Percentiles rank a stretch among this genome's conserved stretches.
These are phyloP conservation scores for Stemphylium lycopersici DNA, from an alignment of 2,329 filamentous ascomycete genomes.

Conservation along the genomic window DNA sequence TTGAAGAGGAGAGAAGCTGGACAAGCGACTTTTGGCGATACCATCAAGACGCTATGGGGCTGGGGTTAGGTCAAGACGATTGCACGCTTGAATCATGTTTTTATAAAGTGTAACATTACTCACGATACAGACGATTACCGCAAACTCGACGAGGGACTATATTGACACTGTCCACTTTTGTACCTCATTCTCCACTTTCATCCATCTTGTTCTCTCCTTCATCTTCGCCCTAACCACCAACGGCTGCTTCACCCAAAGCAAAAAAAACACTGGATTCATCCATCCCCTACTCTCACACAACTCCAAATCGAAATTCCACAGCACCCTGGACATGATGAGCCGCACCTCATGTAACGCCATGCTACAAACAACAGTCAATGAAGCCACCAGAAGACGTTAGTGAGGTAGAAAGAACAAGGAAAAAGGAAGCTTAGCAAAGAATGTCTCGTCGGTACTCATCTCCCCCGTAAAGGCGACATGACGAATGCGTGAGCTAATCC, in stretches of 20 bases:
- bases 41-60: constrained; percentile 46
- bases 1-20: constrained; percentile 46
- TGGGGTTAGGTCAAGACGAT: constrained; percentile 35
- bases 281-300: constrained; percentile 38
- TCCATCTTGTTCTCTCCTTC: background rate
- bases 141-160: background rate
- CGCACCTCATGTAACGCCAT: constrained; percentile 52
- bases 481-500: background rate
- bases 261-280: constrained; percentile 42
- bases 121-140: background rate
- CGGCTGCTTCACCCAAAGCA: constrained; percentile 48
- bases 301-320: constrained; percentile 49
- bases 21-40: constrained; percentile 47
- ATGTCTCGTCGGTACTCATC: no score
- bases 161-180: background rate
- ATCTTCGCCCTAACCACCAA: constrained; percentile 39
- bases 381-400: background rate
- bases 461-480: background rate
- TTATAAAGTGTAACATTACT: constrained; percentile 13
- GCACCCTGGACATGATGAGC: constrained; percentile 46
- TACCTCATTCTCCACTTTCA: background rate
- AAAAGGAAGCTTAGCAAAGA: no score
- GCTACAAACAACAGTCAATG: constrained; percentile 22
- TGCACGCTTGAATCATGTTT: constrained; percentile 2
- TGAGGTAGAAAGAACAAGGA: background rate